A percentile compares a stretch with the other conserved stretches of the same genome.
Evolutionary conservation across 2,329 filamentous ascomycete species (phyloP).

Genomic region (Tolypocladium album): DNA sequence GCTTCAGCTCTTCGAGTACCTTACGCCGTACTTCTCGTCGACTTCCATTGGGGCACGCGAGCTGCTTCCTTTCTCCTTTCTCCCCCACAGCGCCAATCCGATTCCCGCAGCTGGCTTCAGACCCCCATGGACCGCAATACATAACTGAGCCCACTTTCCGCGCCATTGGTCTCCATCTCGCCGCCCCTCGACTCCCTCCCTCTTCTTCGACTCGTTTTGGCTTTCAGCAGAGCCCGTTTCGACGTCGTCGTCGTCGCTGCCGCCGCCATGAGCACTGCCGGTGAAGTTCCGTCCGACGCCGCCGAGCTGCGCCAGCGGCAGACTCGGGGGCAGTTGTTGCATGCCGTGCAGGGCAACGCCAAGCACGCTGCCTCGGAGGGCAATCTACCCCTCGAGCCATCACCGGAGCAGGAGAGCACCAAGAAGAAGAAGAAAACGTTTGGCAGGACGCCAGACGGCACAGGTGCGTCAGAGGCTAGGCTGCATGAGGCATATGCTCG

Average conservation of each 20-base stretch:
- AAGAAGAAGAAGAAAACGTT: constrained; percentile 62
- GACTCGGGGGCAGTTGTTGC: constrained; percentile 5
- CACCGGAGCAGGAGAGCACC: constrained; percentile 3
- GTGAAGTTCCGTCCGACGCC: constrained; percentile 10
- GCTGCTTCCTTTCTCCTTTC: neutral
- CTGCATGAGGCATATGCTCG: neutral
- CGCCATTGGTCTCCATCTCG: neutral
- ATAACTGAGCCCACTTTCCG: neutral
- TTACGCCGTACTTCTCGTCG: neutral
- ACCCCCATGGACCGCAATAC: neutral
- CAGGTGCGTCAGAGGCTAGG: constrained; percentile 48
- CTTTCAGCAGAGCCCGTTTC: neutral
- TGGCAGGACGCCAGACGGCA: constrained; percentile 83
- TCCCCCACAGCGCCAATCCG: neutral
- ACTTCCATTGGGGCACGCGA: neutral
- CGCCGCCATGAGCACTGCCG: constrained; percentile 18
- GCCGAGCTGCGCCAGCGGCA: constrained; percentile 19
- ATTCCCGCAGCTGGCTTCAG: neutral
- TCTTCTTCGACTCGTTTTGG: neutral
- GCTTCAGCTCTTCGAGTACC: neutral
- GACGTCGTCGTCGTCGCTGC: neutral
- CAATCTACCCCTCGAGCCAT: constrained; percentile 1
- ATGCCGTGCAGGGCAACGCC: neutral
- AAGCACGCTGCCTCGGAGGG: constrained; percentile 1
- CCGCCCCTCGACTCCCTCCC: neutral